phyloP scores from a whole-genome alignment of 495 filamentous ascomycete genomes.

The Viridothelium virens region DNA sequence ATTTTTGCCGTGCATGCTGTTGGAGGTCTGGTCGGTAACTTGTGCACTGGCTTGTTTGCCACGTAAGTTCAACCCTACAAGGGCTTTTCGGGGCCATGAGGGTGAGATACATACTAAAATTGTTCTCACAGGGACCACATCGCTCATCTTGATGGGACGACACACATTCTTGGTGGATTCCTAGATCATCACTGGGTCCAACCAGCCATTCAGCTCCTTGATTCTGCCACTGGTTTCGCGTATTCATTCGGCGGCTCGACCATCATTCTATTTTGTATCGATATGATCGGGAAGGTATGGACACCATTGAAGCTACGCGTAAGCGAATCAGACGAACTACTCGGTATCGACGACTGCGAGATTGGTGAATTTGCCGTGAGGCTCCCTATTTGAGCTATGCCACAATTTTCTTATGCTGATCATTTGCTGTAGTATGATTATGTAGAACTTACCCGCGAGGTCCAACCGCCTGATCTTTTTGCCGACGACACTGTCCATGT shows the following conservation, averaged over 20 bases:
- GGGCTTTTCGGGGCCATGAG: too few relatives aligned
- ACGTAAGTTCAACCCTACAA: conserved; percentile 47
- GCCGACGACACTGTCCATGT: background rate
- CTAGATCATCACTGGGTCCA: conserved; percentile 87
- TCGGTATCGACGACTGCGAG: conserved; percentile 90
- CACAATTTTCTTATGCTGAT: conserved; percentile 17
- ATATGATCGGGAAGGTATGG: conserved; percentile 74
- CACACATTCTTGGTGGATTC: conserved; percentile 74
- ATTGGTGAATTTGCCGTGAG: conserved; percentile 89
- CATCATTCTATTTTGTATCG: conserved; percentile 54
- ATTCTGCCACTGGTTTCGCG: conserved; percentile 69
- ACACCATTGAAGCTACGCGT: conserved; percentile 77
- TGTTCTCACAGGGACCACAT: conserved; percentile 60
- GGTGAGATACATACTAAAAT: background rate
- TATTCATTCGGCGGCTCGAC: conserved; percentile 86
- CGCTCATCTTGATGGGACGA: conserved; percentile 72
- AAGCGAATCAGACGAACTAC: conserved; percentile 74
- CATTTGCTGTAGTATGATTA: conserved; percentile 65
- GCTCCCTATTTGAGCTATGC: conserved; percentile 13
- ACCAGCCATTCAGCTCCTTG: conserved; percentile 79
- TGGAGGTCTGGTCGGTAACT: conserved; percentile 82
- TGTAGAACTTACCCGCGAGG: conserved; percentile 83
- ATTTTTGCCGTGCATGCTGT: conserved; percentile 90
- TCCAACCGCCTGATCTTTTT: conserved; percentile 32
- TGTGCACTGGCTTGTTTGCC: conserved; percentile 85